Base-by-base conservation (phyloP, 139 green algal species). In the Chlamydomonas applanata region DNA sequence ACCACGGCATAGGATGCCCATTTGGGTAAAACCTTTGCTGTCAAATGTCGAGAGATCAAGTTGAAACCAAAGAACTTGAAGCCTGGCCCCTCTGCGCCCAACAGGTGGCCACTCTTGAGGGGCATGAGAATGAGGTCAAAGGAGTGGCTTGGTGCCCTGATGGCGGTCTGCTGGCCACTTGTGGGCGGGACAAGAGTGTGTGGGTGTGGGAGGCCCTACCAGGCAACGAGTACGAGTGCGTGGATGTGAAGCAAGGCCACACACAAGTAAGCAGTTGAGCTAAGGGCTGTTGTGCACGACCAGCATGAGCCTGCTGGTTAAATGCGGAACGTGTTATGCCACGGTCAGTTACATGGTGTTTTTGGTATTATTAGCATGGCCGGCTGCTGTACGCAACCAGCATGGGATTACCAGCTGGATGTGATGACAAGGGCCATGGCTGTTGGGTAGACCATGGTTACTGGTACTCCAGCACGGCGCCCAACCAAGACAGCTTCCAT, bases 71-170 rank as follows among this genome's bases (percentile, higher is more conserved):
- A n/a, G n/a, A n/a, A n/a, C n/a, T n/a, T n/a, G n/a, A n/a, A n/a
- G n/a, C n/a, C n/a, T n/a, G n/a, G n/a, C n/a, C n/a, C n/a, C n/a
- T n/a, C n/a, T n/a, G n/a, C n/a, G n/a, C n/a, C n/a, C n/a, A n/a
- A n/a, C 79, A 91, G 75, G 87, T 96, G 4, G 87, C 88, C 5
- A 78, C 87, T 62, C 83, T 97, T 54, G 92, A 98, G 73, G 95
- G 95, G 3, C 95, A 98, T 61, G 95, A 98, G 73, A 97, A 89
- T 63, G 94, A 98, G 78, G 92, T 99, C n/a, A 99, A 99, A 76
- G 85, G 79, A 29, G 92, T 94, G 2, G 91, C 90, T 1, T 99
- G 94, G 93, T 91, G 82, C 60, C 90, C 93, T 1, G 84, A 79
- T 69, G 94, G 91, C 67, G 82, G 52, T 17, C 54, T 95, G 59